Evolutionary conservation across 2,329 filamentous ascomycete genomes (phyloP).

Genomic region (Polytolypa hystricis): DNA sequence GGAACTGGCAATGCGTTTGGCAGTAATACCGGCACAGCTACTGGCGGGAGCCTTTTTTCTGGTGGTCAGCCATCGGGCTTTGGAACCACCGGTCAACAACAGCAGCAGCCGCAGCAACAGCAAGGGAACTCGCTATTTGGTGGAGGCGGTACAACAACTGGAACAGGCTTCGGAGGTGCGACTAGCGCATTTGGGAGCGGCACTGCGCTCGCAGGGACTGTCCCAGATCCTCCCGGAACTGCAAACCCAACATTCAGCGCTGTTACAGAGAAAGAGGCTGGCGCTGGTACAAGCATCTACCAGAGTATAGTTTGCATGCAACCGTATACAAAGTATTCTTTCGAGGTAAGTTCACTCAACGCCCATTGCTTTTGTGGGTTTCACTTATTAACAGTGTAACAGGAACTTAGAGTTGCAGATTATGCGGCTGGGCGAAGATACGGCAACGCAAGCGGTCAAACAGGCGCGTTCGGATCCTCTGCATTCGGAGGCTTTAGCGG

Average conservation of each 20-base stretch:
- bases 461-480: conserved; percentile 68
- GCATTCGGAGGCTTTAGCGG: conserved; percentile 41
- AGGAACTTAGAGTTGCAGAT: conserved; percentile 70
- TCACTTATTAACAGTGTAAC: conserved; percentile 6
- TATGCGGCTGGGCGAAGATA: conserved; percentile 77
- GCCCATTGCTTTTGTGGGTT: background rate
- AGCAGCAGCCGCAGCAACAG: too few relatives aligned
- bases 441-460: conserved; percentile 70
- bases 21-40: conserved; percentile 15
- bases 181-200: conserved; percentile 24
- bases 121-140: conserved; percentile 10
- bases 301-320: conserved; percentile 40
- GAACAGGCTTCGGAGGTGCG: conserved; percentile 18
- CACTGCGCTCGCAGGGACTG: conserved; percentile 30
- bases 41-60: conserved; percentile 12
- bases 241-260: conserved; percentile 35
- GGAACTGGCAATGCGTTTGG: conserved; percentile 8
- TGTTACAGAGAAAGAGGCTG: conserved; percentile 35
- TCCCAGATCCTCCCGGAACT: conserved; percentile 35
- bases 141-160: conserved; percentile 11
- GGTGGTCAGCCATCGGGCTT: conserved; percentile 12
- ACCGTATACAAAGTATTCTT: conserved; percentile 66
- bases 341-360: conserved; percentile 42
- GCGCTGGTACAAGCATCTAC: conserved; percentile 31
- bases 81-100: conserved; percentile 7